A percentile compares a stretch with the other conserved stretches of the same genome.
These are phyloP conservation scores for Gautieria morchelliformis DNA, from an alignment of 768 basidiomycete species.

Conservation along the genomic window DNA sequence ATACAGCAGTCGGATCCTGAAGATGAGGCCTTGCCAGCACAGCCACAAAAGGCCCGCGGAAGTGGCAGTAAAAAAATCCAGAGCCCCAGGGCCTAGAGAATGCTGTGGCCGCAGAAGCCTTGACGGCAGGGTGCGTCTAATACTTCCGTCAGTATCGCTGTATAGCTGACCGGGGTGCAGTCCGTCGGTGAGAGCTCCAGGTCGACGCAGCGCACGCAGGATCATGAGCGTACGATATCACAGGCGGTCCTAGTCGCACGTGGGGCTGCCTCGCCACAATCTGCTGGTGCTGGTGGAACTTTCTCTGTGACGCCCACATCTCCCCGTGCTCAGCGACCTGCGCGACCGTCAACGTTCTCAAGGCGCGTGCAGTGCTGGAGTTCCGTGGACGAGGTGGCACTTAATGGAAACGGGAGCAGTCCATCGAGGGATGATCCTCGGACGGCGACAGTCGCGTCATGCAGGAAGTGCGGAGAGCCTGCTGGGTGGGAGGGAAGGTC, in stretches of 20 bases:
- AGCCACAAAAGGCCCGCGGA: background rate
- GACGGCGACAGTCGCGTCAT: constrained; percentile 46
- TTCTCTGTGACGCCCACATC: constrained; percentile 21
- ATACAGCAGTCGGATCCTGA: constrained; percentile 15
- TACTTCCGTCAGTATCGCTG: constrained; percentile 15
- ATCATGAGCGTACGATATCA: constrained; percentile 12
- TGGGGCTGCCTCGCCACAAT: constrained; percentile 15
- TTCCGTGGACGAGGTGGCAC: constrained; percentile 22
- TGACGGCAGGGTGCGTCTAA: constrained; percentile 33
- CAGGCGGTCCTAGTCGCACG: constrained; percentile 7
- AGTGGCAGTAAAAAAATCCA: constrained; percentile 23
- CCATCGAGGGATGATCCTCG: constrained; percentile 14
- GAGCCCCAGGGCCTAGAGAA: constrained; percentile 45
- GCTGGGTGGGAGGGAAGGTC: constrained; percentile 24
- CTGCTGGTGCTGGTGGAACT: constrained; percentile 11
- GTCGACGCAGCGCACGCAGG: constrained; percentile 26
- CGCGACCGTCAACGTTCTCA: constrained; percentile 30
- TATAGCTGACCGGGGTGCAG: background rate
- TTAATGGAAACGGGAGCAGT: background rate
- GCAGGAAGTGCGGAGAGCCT: constrained; percentile 67
- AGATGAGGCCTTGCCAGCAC: constrained; percentile 31
- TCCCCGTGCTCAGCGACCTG: constrained; percentile 24
- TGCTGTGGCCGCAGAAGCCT: constrained; percentile 32
- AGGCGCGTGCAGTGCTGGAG: constrained; percentile 45
- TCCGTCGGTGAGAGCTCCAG: constrained; percentile 24